These are phyloP conservation scores for Monosporozyma servazzii DNA, from an alignment of 805 yeast species.

Conservation along the genomic window DNA sequence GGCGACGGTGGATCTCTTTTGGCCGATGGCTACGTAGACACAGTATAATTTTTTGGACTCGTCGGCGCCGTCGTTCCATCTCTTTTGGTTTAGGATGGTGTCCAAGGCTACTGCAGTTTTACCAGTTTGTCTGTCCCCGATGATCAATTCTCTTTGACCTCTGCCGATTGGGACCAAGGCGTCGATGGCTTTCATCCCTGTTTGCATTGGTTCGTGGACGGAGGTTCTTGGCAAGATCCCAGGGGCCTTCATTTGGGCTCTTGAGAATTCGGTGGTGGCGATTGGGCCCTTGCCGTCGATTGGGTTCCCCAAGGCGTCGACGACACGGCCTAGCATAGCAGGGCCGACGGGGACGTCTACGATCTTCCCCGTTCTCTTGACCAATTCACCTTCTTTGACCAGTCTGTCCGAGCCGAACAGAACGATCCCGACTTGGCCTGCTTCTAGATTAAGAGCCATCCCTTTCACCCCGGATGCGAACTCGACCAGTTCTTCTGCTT, in stretches of 20 bases:
- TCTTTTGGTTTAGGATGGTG: slow-evolving; percentile 97
- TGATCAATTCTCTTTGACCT: slow-evolving; percentile 99
- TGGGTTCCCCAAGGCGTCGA: slow-evolving; percentile 98
- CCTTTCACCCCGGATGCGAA: slow-evolving; percentile 99
- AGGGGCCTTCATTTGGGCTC: slow-evolving; percentile 99
- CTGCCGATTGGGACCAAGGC: slow-evolving; percentile 99
- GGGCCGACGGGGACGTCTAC: slow-evolving; percentile 99
- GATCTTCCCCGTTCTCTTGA: slow-evolving; percentile 98
- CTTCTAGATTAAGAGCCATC: slow-evolving; percentile 99
- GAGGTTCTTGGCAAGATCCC: slow-evolving; percentile 99
- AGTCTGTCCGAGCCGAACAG: slow-evolving; percentile 98
- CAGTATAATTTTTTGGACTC: slow-evolving; percentile 98
- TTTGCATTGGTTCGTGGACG: slow-evolving; percentile 98
- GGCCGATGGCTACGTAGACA: slow-evolving; percentile 99
- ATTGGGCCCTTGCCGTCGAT: slow-evolving; percentile 99
- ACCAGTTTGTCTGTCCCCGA: slow-evolving; percentile 99
- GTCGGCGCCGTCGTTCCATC: slow-evolving; percentile 92
- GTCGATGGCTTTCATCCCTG: slow-evolving; percentile 98
- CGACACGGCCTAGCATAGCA: slow-evolving; percentile 96
- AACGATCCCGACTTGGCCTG: slow-evolving; percentile 99
- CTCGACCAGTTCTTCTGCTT: slow-evolving; percentile 99
- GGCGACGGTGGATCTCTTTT: slow-evolving; percentile 99
- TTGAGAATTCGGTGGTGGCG: slow-evolving; percentile 69
- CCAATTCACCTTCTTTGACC: slow-evolving; percentile 99
- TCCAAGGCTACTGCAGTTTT: slow-evolving; percentile 99